These are phyloP conservation scores for Tolypocladium pustulatum DNA, from an alignment of 2,329 filamentous ascomycete species.

Conservation along the genomic window DNA sequence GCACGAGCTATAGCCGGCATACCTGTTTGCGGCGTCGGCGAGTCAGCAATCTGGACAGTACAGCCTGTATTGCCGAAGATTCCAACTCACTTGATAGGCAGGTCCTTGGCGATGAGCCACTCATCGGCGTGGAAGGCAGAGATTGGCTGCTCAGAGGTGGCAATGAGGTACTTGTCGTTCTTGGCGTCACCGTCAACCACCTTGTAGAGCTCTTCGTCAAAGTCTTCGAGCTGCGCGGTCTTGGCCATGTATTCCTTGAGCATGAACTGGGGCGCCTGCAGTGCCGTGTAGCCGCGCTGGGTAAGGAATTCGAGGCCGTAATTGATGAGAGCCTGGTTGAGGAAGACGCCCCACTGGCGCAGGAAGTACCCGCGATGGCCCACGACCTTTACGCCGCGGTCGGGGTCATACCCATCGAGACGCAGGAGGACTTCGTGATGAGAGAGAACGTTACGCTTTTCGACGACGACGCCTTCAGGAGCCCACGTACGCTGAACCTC, in stretches of 20 bases:
- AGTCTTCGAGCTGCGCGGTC: conserved; percentile 92
- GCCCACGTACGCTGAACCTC: conserved; percentile 66
- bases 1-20: conserved; percentile 86
- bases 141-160: conserved; percentile 89
- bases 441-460: conserved; percentile 71
- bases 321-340: conserved; percentile 89
- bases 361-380: conserved; percentile 93
- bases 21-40: conserved; percentile 41
- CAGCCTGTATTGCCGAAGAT: background rate
- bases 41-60: background rate
- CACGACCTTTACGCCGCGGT: conserved; percentile 86
- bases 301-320: conserved; percentile 87
- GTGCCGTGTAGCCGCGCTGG: conserved; percentile 68
- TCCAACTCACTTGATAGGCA: conserved; percentile 65
- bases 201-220: conserved; percentile 97
- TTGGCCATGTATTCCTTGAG: conserved; percentile 93
- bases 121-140: conserved; percentile 88
- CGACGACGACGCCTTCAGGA: conserved; percentile 61
- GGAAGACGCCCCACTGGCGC: conserved; percentile 77
- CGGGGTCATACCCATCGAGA: conserved; percentile 84
- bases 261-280: conserved; percentile 91
- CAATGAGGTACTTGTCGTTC: conserved; percentile 71
- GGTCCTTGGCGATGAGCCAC: conserved; percentile 75
- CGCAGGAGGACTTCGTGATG: conserved; percentile 90
- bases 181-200: conserved; percentile 79